Conservation (phyloP, 371 early-diverging fungal species). For the Rhizomucor pusillus region DNA sequence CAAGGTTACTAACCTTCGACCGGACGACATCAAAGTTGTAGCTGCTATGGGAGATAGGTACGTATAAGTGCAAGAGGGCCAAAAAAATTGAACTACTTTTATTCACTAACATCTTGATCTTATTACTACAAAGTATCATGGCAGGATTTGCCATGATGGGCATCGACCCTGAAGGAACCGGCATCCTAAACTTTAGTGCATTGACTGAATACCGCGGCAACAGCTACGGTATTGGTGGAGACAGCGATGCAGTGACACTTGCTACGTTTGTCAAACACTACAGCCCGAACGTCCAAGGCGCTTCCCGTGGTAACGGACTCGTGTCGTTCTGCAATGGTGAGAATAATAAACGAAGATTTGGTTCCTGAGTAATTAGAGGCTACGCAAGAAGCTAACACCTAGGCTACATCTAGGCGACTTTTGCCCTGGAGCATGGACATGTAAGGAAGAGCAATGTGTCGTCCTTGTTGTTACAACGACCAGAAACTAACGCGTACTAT, state of each 20-base stretch:
- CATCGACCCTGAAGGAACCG: constrained; percentile 10
- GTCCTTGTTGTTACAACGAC: no score
- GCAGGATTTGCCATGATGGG: constrained; percentile 37
- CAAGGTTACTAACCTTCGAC: constrained; percentile 19
- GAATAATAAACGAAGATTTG: no score
- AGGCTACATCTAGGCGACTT: no score
- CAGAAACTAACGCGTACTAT: no score
- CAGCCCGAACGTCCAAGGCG: constrained; percentile 27
- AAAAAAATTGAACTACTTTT: no score
- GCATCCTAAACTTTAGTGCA: constrained; percentile 17
- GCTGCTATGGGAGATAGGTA: constrained; percentile 31
- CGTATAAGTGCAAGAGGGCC: no score
- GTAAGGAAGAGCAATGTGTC: no score
- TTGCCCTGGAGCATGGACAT: no score
- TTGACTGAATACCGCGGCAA: constrained; percentile 41
- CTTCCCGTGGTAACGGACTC: constrained; percentile 22
- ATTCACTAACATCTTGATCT: neutral
- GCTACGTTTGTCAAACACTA: constrained; percentile 39
- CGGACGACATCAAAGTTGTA: constrained; percentile 28
- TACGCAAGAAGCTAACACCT: no score
- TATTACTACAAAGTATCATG: constrained; percentile 38
- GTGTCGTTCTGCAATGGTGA: constrained; percentile 4
- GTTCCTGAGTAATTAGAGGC: no score
- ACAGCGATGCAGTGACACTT: constrained; percentile 31
- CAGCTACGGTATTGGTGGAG: constrained; percentile 47